Evolutionary conservation across 2,329 filamentous ascomycete species (phyloP).

Genomic region (Epichloe glyceriae): DNA sequence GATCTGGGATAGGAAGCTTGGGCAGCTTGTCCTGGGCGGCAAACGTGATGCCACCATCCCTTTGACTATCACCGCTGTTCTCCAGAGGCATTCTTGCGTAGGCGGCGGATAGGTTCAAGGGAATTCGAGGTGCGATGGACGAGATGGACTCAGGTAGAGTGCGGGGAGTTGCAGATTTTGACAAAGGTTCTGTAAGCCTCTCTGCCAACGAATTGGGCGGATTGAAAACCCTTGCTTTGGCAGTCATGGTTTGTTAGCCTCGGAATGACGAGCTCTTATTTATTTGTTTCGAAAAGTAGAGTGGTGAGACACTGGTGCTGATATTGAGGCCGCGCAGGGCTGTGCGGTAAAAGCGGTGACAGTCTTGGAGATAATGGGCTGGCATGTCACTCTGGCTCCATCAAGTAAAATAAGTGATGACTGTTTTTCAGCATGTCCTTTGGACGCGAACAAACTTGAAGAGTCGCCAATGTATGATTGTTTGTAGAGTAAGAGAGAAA

Average conservation of each 20-base stretch:
- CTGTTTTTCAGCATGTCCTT: too few relatives aligned
- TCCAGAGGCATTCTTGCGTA: conserved; percentile 37
- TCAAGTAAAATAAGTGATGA: too few relatives aligned
- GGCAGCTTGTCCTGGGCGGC: conserved; percentile 77
- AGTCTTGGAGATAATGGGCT: conserved; percentile 71
- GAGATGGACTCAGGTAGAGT: conserved; percentile 25
- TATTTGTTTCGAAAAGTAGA: conserved; percentile 50
- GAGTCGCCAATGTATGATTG: too few relatives aligned
- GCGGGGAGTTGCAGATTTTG: conserved; percentile 25
- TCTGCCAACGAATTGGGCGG: conserved; percentile 61
- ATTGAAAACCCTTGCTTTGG: conserved; percentile 29
- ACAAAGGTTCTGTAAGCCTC: conserved; percentile 39
- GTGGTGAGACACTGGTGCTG: conserved; percentile 62
- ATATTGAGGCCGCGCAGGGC: conserved; percentile 77
- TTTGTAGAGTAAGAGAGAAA: background rate
- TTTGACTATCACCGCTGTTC: conserved; percentile 14
- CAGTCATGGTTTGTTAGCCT: conserved; percentile 23
- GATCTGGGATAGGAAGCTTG: conserved; percentile 83
- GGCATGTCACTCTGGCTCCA: conserved; percentile 48
- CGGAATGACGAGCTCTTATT: background rate
- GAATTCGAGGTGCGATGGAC: background rate
- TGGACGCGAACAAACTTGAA: too few relatives aligned
- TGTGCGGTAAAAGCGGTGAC: conserved; percentile 87
- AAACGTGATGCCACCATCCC: conserved; percentile 70
- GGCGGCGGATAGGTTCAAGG: conserved; percentile 15